These are phyloP conservation scores for Lachancea meyersii DNA, from an alignment of 805 yeast species.

Conservation along the genomic window DNA sequence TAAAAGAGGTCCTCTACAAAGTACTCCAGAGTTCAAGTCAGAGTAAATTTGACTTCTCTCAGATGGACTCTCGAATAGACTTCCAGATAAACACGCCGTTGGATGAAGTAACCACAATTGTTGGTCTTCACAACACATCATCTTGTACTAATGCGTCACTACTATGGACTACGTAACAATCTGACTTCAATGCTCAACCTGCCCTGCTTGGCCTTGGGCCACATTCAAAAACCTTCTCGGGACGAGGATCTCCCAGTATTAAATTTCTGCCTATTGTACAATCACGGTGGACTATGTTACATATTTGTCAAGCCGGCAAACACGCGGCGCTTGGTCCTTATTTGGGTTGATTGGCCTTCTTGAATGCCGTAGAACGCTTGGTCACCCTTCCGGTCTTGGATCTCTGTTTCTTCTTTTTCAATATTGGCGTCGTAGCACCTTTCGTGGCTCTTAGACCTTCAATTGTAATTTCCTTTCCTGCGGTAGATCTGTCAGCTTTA, in stretches of 20 bases:
- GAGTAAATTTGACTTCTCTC: no score
- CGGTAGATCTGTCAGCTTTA: conserved; percentile 68
- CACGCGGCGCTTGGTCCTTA: neutral
- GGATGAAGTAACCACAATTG: no score
- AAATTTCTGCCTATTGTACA: neutral
- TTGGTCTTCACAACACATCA: no score
- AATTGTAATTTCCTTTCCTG: conserved; percentile 47
- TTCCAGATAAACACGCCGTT: no score
- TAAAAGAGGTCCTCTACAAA: no score
- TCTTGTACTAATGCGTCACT: no score
- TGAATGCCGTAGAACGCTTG: conserved; percentile 40
- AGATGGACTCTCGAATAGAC: no score
- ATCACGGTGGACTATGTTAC: neutral
- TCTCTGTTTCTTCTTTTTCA: conserved; percentile 46
- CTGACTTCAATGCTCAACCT: no score
- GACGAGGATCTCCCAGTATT: neutral
- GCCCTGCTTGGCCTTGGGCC: no score
- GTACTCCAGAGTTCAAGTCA: no score
- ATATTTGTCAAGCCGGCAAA: neutral
- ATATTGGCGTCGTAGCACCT: conserved; percentile 58
- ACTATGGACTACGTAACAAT: no score
- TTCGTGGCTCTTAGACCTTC: conserved; percentile 79
- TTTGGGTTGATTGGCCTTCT: conserved; percentile 23
- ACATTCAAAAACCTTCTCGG: neutral
- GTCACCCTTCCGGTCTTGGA: conserved; percentile 44